Base-by-base conservation (phyloP, 1,284 basidiomycete species). In the Ustilago hordei region DNA sequence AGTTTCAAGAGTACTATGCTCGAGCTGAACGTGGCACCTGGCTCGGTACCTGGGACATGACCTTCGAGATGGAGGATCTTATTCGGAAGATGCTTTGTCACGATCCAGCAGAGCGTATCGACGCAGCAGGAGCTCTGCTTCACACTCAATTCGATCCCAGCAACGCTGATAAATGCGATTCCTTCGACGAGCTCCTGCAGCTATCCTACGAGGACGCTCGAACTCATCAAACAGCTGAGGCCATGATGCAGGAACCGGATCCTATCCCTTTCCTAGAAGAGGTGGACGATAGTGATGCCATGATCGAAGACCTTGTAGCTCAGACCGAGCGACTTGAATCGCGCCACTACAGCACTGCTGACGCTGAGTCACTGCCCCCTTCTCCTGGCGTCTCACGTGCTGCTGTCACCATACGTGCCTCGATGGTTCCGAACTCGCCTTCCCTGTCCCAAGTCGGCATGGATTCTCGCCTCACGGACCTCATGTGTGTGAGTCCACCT, bases 1-100 rank as follows among this genome's bases (percentile, higher is more conserved):
- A 80, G 54, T 72, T 77, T 35, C 54, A 80, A 36, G 61, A 60
- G n/a, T 82, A 82, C 64, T 82, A 82, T 64, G 39, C 59, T 19
- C 67, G 80, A n/a, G 80, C 77, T 12, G 60, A 75, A 31, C 56
- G 58, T 15, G 72, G 74, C 23, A 45, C 43, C 17, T 82, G 80
- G 80, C 60, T 77, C 2, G 79, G 79, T 13, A 48, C 64, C 15
- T 82, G 77, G 73, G 60, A 63, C n/a, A 53, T 82, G 34, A 52
- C 71, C 0, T 2, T 50, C 5, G 73, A 71, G 32, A 60, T 80
- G 43, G 80, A 80, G 23, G 71, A 80, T 31, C 70, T 82, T 48
- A 75, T 80, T 38, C 69, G 65, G 23, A 57, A 64, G 34, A 80
- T 82, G 76, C 75, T 82, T 19, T 55, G 43, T 17, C 60, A 66